Conservation (phyloP, 1,284 basidiomycete genomes). For the Trametes hirsuta region DNA sequence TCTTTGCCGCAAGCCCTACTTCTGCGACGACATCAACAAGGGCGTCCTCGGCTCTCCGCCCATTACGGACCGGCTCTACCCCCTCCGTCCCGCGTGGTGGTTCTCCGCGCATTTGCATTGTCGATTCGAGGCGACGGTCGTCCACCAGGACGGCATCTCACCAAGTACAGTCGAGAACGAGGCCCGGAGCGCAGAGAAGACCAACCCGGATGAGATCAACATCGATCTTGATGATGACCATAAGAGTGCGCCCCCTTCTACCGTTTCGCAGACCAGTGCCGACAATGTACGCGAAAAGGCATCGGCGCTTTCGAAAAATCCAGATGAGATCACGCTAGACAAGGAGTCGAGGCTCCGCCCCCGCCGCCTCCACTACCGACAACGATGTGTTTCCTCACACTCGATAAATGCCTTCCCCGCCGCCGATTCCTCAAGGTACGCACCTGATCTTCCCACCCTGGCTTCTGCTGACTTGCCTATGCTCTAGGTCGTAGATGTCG, state of each 20-base stretch:
- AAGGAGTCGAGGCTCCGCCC: constrained; percentile 50
- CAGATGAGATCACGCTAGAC: constrained; percentile 72
- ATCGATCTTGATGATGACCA: constrained; percentile 38
- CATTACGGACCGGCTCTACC: constrained; percentile 75
- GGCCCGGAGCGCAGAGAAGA: constrained; percentile 56
- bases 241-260: constrained; percentile 13
- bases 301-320: constrained; percentile 43
- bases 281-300: not conserved
- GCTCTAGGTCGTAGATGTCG: constrained; percentile 72
- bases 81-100: constrained; percentile 89
- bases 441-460: not conserved
- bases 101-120: constrained; percentile 95
- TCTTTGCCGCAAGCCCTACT: constrained; percentile 82
- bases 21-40: constrained; percentile 72
- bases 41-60: constrained; percentile 90
- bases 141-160: constrained; percentile 43
- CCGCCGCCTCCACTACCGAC: constrained; percentile 35
- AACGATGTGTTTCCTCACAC: constrained; percentile 83
- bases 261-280: not conserved
- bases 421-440: constrained; percentile 86
- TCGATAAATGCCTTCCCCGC: constrained; percentile 89
- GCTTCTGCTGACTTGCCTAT: not conserved
- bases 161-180: constrained; percentile 45
- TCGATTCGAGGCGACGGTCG: constrained; percentile 73
- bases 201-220: constrained; percentile 47